Base-by-base conservation (phyloP, 441 rosid genomes). In the Brassica hybrid region DNA sequence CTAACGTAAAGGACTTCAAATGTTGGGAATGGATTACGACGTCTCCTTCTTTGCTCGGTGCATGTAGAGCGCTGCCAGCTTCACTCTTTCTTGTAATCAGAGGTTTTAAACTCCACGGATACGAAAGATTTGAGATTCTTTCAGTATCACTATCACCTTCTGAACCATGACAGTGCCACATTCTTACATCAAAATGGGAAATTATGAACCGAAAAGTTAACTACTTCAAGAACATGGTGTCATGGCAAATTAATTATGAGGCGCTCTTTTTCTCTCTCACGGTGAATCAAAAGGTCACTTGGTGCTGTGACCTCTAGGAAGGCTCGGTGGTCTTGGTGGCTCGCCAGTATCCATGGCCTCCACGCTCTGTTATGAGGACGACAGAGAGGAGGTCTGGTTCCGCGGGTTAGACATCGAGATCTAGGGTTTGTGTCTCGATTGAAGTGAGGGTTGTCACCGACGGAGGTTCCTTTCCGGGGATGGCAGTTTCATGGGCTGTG, bases 1-100 rank as follows among this genome's bases (percentile, higher is more conserved):
- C 54, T 72, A 75, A 83, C 7, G 58, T 76, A 73, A 88, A 88
- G 1, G 89, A 79, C 78, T 88, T 85, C 67, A 84, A 63, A 73
- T 82, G 70, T 52, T 84, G 77, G 60, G 85, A 83, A 48, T 80
- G 76, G 48, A 83, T 69, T n/a, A n/a, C n/a, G 54, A 83, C 73
- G 11, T 82, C 84, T 73, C 84, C 77, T 79, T 81, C 86, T 43
- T 58, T 32, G 18, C 7, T 38, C 3, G 36, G 58, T 45, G 50
- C n/a, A 58, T 60, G 54, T 32, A 70, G n/a, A 57, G 50, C 59
- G 18, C 19, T 62, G 38, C 43, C 41, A 54, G 73, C 64, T 75
- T 79, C 82, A 21, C 21, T 5, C 48, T 79, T 69, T 19, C 52
- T 48, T 4, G 76, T 32, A 17, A 74, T 48, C 16, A 70, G 10